These are phyloP conservation scores for Tolypocladium tropicale DNA, from an alignment of 2,329 filamentous ascomycete genomes.

Conservation along the genomic window DNA sequence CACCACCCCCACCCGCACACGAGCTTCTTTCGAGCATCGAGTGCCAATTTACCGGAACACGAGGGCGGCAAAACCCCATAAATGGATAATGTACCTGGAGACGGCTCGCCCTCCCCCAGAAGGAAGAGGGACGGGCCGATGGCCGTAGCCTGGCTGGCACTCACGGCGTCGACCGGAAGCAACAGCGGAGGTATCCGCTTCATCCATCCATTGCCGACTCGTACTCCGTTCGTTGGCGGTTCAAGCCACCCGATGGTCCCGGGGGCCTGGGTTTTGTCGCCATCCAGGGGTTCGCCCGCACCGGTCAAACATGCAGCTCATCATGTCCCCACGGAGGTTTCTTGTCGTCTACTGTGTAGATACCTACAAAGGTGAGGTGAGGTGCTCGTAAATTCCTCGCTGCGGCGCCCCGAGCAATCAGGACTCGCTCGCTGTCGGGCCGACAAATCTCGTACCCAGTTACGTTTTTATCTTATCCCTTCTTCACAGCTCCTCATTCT, in stretches of 20 bases:
- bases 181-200: neutral
- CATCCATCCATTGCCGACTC: neutral
- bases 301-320: neutral
- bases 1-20: too few relatives aligned
- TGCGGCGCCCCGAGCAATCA: neutral
- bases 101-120: neutral
- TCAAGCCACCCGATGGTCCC: neutral
- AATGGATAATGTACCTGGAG: neutral
- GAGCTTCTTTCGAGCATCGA: neutral
- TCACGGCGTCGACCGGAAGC: neutral
- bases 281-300: neutral
- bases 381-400: neutral
- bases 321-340: neutral
- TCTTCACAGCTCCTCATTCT: slow-evolving; percentile 48
- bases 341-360: neutral
- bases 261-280: neutral
- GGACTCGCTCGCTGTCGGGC: neutral
- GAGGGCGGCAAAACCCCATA: neutral
- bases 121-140: neutral
- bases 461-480: neutral
- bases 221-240: neutral
- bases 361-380: neutral
- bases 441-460: neutral
- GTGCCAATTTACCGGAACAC: neutral
- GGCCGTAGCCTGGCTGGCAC: neutral